Evolutionary conservation across 2,329 filamentous ascomycete genomes (phyloP).

Genomic region (Verticillium dahliae): DNA sequence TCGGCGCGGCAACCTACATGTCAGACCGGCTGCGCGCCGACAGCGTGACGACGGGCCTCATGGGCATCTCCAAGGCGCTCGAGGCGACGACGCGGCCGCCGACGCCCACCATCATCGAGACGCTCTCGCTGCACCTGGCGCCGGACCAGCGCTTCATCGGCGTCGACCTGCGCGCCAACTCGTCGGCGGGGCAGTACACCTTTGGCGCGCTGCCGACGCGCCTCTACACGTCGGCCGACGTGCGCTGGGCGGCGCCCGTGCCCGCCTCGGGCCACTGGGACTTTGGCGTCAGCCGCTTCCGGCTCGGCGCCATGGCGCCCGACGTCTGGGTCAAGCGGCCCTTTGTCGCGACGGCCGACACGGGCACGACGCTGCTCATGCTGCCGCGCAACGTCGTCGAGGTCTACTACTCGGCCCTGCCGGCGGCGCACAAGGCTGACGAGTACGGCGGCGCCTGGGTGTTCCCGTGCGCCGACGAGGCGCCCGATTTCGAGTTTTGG

Average conservation of each 20-base stretch:
- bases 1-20: slow-evolving; percentile 41
- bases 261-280: slow-evolving; percentile 29
- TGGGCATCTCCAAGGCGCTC: slow-evolving; percentile 43
- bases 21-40: slow-evolving; percentile 35
- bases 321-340: slow-evolving; percentile 26
- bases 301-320: slow-evolving; percentile 21
- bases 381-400: slow-evolving; percentile 48
- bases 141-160: slow-evolving; percentile 33
- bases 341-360: slow-evolving; percentile 55
- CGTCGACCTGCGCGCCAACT: slow-evolving; percentile 31
- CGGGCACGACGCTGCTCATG: slow-evolving; percentile 62
- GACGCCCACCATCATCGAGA: slow-evolving; percentile 37
- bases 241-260: slow-evolving; percentile 31
- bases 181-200: slow-evolving; percentile 25
- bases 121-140: slow-evolving; percentile 32
- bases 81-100: slow-evolving; percentile 35
- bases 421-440: slow-evolving; percentile 41
- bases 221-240: slow-evolving; percentile 26
- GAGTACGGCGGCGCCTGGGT: slow-evolving; percentile 38
- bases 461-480: slow-evolving; percentile 48
- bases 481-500: slow-evolving; percentile 52
- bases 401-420: slow-evolving; percentile 53
- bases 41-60: slow-evolving; percentile 38
- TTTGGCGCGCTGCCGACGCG: slow-evolving; percentile 37
- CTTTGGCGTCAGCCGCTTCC: slow-evolving; percentile 43